Evolutionary conservation across 2,329 filamentous ascomycete species (phyloP).

Genomic region (Anisogramma anomala): DNA sequence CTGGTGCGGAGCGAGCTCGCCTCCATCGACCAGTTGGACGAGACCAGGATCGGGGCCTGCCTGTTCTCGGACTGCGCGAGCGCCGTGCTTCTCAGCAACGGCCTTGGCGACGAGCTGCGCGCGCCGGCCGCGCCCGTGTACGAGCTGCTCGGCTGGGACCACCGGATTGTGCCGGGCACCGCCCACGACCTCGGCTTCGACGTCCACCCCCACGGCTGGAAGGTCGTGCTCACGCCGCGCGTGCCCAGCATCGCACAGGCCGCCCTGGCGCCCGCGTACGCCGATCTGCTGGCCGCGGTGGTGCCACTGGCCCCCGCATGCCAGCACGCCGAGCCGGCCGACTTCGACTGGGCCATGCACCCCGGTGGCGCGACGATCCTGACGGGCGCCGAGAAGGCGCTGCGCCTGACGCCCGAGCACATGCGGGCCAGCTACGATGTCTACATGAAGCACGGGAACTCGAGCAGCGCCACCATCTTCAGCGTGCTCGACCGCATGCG

Average conservation of each 20-base stretch:
- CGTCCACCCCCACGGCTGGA: slow-evolving; percentile 54
- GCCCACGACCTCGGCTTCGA: slow-evolving; percentile 54
- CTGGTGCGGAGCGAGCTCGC: slow-evolving; percentile 55
- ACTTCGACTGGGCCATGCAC: slow-evolving; percentile 66
- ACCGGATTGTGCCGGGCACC: slow-evolving; percentile 49
- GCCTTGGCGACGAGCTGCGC: slow-evolving; percentile 31
- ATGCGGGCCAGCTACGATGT: slow-evolving; percentile 59
- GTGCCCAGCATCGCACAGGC: slow-evolving; percentile 46
- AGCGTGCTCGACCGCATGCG: slow-evolving; percentile 53
- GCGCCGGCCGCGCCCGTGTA: slow-evolving; percentile 32
- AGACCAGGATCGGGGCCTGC: slow-evolving; percentile 52
- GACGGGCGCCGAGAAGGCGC: slow-evolving; percentile 45
- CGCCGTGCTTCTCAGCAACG: slow-evolving; percentile 53
- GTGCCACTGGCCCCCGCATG: slow-evolving; percentile 25
- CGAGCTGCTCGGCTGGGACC: slow-evolving; percentile 54
- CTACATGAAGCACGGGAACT: slow-evolving; percentile 58
- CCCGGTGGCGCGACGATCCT: slow-evolving; percentile 58
- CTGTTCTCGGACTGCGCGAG: slow-evolving; percentile 64
- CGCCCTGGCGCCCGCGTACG: slow-evolving; percentile 42
- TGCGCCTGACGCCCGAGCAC: slow-evolving; percentile 49
- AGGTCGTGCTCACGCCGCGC: slow-evolving; percentile 50
- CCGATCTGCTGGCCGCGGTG: slow-evolving; percentile 37
- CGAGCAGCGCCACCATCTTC: slow-evolving; percentile 57
- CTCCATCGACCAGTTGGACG: slow-evolving; percentile 45
- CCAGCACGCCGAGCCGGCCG: slow-evolving; percentile 32